Evolutionary conservation across 768 basidiomycete species (phyloP), one percentile per base, ranked within the genome.

Genomic region (Pisolithus marmoratus): DNA sequence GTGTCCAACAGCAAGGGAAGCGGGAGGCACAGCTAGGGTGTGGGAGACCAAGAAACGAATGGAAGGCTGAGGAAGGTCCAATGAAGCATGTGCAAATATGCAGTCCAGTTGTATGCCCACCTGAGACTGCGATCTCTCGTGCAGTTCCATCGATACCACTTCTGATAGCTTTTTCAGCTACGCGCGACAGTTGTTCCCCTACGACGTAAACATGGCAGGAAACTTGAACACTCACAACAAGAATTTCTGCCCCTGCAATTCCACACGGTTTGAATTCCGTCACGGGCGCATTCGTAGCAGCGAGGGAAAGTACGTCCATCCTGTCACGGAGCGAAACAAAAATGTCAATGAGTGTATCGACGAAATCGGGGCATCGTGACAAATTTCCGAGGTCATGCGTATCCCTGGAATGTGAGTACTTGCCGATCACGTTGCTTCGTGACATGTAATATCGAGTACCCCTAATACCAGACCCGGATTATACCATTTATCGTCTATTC

Each of bases 231-330:
- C 80, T 46, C 51, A 90, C 87, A 52, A 76, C 62, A 8, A 63
- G 58, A 24, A 76, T 72, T 53, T 91, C 89, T 26, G 79, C 76
- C 61, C 80, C 83, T 31, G 71, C 69, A 9, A 87, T 61, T 0
- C 82, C 84, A 3, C 69, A 66, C 38, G 70, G 73, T 57, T 75
- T 82, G 43, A 86, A 65, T 38, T 79, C 76, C 1, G 60, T 56
- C 40, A 79, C 76, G 14, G 62, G 64, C 29, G 63, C 36, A 48
- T 59, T 49, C 52, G 62, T 53, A 58, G 69, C 71, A 20, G 73
- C 62, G 12, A 77, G 68, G 17, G 72, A 63, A 20, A 88, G 72
- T 14, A 77, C 74, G 59, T 88, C 85, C 46, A 64, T 70, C 6
- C 57, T 60, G 17, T 67, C 62, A 38, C 61, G 61, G 36, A 66